Base-by-base conservation (phyloP, 106 monocot species). In the Acorus calamus region DNA sequence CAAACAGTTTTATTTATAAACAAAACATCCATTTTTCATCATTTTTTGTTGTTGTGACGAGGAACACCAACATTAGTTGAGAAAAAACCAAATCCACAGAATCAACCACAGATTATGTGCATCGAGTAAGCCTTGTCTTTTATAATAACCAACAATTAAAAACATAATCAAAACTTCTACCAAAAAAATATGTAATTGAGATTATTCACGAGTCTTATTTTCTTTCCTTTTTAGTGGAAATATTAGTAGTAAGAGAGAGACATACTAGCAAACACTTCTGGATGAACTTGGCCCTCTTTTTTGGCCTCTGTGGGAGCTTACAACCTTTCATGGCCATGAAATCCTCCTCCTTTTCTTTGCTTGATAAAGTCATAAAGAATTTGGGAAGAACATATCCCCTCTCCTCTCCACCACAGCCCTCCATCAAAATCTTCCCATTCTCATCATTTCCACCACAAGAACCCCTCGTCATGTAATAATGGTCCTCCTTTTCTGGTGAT, bases 281-380 rank as follows among this genome's bases (percentile, higher is more conserved):
- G 44, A 89, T 66, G 44, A 76, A 72, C 79, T 98, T 98, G 53
- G 96, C 69, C 64, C 96, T 80, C 81, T 98, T 98, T 71, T 81
- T 91, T 13, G 96, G 96, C 44, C 96, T 80, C 63, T 98, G 96
- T 0, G 96, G 96, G 47, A 98, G 74, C 69, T 92, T 98, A 75
- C 96, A 98, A 6, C 91, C 91, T 66, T 98, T 98, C 96, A 98
- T 98, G 0, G 77, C 83, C 80, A 98, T 76, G 75, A 98, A 98
- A 53, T 98, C 96, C 71, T 98, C 96, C 66, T 98, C 96, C 70
- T 98, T 98, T 70, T 98, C 91, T 71, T 92, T 98, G 71, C 83
- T 98, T 4, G 96, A 98, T 9, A 98, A 62, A 0, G 91, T 85
- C 43, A 98, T 69, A 70, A 92, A 96, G 73, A 98, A 98, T 60